phyloP scores from a whole-genome alignment of 169 alveolate species.

The Plasmodium sp. region DNA sequence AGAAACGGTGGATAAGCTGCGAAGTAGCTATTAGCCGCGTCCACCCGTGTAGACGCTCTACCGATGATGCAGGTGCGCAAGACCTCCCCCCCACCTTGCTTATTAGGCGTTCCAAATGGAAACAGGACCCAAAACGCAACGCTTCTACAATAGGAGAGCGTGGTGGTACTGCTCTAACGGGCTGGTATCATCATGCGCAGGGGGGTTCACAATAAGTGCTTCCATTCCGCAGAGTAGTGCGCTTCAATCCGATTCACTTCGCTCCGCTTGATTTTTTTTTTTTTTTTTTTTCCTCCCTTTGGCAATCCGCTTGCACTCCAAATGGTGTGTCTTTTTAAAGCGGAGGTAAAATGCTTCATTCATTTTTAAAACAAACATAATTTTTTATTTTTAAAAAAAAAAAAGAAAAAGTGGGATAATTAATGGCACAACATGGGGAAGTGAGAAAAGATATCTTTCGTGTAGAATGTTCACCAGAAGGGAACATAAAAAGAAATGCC shows the following conservation, averaged over 20 bases:
- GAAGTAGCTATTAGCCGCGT: neutral
- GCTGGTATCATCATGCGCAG: neutral
- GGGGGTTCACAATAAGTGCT: neutral
- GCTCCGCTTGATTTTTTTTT: neutral
- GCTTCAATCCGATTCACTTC: neutral
- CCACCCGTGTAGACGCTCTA: neutral
- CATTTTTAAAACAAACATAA: neutral
- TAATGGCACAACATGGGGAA: neutral
- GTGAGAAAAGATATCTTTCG: neutral
- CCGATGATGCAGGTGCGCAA: neutral
- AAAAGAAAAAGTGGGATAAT: neutral
- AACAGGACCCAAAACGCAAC: neutral
- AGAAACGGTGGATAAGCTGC: neutral
- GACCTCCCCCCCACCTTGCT: neutral
- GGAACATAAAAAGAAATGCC: neutral
- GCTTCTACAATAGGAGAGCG: neutral
- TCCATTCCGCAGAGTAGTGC: neutral
- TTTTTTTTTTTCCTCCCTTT: neutral
- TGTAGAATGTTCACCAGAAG: neutral
- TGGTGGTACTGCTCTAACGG: neutral
- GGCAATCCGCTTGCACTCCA: neutral
- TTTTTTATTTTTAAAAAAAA: neutral
- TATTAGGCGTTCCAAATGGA: no score
- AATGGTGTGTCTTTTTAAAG: neutral
- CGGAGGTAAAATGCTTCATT: neutral